phyloP scores from a whole-genome alignment of 352 stramenopile species.

The Phytophthora brassicae region DNA sequence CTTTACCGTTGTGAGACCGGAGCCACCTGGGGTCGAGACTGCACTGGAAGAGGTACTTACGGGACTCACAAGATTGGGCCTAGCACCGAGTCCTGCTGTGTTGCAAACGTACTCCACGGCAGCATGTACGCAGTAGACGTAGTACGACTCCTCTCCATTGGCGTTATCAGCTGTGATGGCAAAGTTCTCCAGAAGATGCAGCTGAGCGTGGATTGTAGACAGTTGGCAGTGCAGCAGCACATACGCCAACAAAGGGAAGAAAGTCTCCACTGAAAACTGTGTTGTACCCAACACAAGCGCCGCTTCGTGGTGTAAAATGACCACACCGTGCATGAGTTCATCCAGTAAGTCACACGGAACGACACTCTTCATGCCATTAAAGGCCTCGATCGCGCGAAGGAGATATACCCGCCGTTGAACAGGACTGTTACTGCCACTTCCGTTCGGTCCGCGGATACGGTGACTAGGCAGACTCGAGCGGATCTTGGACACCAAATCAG shows the following conservation, averaged over 20 bases:
- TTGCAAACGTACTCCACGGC: slow-evolving; percentile 88
- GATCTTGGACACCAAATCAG: slow-evolving; percentile 67
- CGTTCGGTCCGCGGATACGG: slow-evolving; percentile 21
- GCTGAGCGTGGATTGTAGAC: slow-evolving; percentile 72
- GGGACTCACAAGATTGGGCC: neutral
- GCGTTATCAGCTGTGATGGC: slow-evolving; percentile 78
- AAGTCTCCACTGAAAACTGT: slow-evolving; percentile 86
- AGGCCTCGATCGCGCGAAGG: slow-evolving; percentile 73
- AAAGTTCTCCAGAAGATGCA: slow-evolving; percentile 84
- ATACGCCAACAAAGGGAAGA: slow-evolving; percentile 84
- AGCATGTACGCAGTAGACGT: slow-evolving; percentile 86
- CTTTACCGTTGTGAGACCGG: slow-evolving; percentile 20
- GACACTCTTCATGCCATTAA: slow-evolving; percentile 76
- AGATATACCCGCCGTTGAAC: slow-evolving; percentile 50
- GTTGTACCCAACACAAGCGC: slow-evolving; percentile 85
- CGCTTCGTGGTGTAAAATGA: slow-evolving; percentile 85
- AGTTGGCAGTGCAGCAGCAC: slow-evolving; percentile 76
- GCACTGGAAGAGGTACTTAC: slow-evolving; percentile 23
- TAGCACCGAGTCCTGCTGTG: slow-evolving; percentile 38
- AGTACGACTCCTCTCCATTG: slow-evolving; percentile 89
- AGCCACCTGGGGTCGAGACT: slow-evolving; percentile 23
- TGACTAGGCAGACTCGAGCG: slow-evolving; percentile 50
- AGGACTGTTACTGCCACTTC: slow-evolving; percentile 17
- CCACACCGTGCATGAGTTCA: slow-evolving; percentile 83
- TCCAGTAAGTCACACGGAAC: slow-evolving; percentile 85